Conservation (phyloP, 2,329 filamentous ascomycete species). For the Alternaria gansuensis region DNA sequence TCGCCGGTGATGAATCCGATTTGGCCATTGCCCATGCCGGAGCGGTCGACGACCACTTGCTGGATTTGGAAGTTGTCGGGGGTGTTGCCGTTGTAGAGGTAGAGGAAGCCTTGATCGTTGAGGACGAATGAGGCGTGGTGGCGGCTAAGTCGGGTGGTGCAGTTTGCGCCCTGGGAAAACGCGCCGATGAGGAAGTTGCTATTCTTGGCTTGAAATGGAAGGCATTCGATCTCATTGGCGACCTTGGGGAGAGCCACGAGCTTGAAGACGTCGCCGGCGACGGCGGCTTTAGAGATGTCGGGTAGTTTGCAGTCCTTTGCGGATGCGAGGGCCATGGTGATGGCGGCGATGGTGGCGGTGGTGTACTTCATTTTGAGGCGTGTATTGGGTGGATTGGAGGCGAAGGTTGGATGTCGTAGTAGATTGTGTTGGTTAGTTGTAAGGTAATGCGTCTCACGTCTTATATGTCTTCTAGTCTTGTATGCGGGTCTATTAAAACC, state of each 20-base stretch:
- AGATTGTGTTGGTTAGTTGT: background rate
- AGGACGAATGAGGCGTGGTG: background rate
- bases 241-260: constrained; percentile 7
- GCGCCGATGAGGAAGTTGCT: background rate
- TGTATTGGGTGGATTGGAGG: background rate
- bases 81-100: background rate
- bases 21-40: background rate
- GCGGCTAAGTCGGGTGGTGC: background rate
- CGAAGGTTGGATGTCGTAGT: background rate
- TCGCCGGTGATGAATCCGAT: background rate
- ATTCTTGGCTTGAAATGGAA: background rate
- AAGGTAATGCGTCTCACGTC: background rate
- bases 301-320: constrained; percentile 4
- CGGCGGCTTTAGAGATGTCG: background rate
- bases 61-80: background rate
- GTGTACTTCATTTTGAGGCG: constrained; percentile 4
- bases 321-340: constrained; percentile 7
- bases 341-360: constrained; percentile 2
- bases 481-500: background rate
- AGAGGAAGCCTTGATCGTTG: background rate
- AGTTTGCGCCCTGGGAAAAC: background rate
- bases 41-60: background rate
- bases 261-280: constrained; percentile 7
- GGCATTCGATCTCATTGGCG: constrained; percentile 3
- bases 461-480: background rate